Percentiles rank a stretch among this genome's conserved stretches.
phyloP scores from a whole-genome alignment of 768 basidiomycete genomes.

The Mycena leptocephala region DNA sequence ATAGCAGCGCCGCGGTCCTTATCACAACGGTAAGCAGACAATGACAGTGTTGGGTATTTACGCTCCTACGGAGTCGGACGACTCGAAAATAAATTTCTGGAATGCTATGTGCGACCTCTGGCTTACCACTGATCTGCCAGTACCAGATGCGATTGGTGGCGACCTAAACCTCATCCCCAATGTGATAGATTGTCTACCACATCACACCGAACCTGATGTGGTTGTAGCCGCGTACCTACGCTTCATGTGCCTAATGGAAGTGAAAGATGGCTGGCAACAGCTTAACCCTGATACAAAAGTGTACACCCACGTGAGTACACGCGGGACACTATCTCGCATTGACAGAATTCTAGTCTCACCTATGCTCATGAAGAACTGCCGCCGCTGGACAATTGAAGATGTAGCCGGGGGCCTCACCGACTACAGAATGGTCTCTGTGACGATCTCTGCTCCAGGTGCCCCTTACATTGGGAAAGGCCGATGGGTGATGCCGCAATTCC shows the following conservation, averaged over 20 bases:
- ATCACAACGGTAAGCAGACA: neutral
- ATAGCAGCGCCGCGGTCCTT: too few relatives aligned
- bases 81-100: neutral
- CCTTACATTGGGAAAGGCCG: conserved; percentile 33
- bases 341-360: neutral
- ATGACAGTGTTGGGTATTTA: neutral
- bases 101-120: neutral
- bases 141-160: neutral
- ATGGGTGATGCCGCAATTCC: conserved; percentile 20
- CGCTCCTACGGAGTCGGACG: neutral
- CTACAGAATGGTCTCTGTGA: conserved; percentile 30
- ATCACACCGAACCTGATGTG: too few relatives aligned
- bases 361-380: neutral
- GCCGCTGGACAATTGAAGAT: neutral
- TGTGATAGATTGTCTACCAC: neutral
- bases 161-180: neutral
- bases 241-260: too few relatives aligned
- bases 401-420: neutral
- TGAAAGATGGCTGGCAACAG: too few relatives aligned
- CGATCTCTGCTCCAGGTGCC: too few relatives aligned
- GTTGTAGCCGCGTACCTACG: too few relatives aligned
- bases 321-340: neutral
- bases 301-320: too few relatives aligned
- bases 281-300: too few relatives aligned
- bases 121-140: neutral